These are phyloP conservation scores for Porodaedalea pini DNA, from an alignment of 1,284 basidiomycete species.

Conservation along the genomic window DNA sequence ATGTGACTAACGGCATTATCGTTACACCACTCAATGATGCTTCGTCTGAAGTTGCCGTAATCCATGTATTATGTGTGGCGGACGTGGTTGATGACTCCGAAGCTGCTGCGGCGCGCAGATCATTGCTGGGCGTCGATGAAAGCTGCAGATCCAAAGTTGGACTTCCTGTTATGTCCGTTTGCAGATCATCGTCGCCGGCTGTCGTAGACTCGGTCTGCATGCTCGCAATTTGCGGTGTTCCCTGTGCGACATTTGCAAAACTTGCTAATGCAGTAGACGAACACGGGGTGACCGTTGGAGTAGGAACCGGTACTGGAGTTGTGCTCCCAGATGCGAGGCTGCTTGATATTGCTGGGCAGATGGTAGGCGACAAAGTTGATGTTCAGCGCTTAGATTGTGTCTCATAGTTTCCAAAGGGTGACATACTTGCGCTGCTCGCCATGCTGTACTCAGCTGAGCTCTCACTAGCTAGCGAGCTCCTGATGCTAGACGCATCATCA, in stretches of 20 bases:
- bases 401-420: not conserved
- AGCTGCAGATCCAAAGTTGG: not conserved
- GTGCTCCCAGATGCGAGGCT: not conserved
- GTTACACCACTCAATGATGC: not conserved
- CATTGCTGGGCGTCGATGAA: not conserved
- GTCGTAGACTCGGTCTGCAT: not conserved
- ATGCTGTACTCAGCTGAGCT: not conserved
- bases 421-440: not conserved
- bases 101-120: not conserved
- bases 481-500: too few species aligned
- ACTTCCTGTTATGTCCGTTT: not conserved
- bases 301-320: not conserved
- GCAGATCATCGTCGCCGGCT: not conserved
- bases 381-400: not conserved
- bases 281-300: not conserved
- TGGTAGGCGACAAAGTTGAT: not conserved
- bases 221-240: not conserved
- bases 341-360: not conserved
- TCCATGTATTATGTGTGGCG: constrained; percentile 3
- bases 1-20: not conserved
- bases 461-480: not conserved
- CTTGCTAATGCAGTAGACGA: not conserved
- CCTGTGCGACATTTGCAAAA: not conserved
- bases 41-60: constrained; percentile 2
- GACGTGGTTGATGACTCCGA: not conserved